Percentiles rank a stretch among this genome's conserved stretches.
Conservation (phyloP, 116 monocot genomes). For the Zostera marina region DNA sequence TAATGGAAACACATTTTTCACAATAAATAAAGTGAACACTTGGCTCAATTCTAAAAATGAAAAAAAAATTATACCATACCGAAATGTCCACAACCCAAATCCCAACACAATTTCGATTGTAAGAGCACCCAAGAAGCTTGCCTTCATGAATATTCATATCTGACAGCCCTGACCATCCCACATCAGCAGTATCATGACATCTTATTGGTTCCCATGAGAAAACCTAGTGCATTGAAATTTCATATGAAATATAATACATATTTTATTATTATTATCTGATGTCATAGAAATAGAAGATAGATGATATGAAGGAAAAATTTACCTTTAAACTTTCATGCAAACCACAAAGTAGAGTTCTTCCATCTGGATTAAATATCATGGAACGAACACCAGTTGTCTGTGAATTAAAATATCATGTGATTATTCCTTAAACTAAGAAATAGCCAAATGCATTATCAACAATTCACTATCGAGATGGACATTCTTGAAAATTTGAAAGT, state of each 20-base stretch:
- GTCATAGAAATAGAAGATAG: not conserved
- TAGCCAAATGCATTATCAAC: too few relatives aligned
- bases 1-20: not conserved
- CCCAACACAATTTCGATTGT: slow-evolving; percentile 99
- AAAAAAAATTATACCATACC: slow-evolving; percentile 20
- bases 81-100: slow-evolving; percentile 98
- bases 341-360: slow-evolving; percentile 90
- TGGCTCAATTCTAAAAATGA: not conserved
- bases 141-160: slow-evolving; percentile 93
- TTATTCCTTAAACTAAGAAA: too few relatives aligned
- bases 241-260: not conserved
- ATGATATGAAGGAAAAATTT: not conserved
- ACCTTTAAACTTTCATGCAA: slow-evolving; percentile 99
- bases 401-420: too few relatives aligned
- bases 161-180: slow-evolving; percentile 90
- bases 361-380: slow-evolving; percentile 95
- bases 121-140: slow-evolving; percentile 99
- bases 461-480: too few relatives aligned
- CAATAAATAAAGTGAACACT: not conserved
- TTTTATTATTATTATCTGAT: not conserved
- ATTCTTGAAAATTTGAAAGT: too few relatives aligned
- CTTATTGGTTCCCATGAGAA: slow-evolving; percentile 97
- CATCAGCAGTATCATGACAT: slow-evolving; percentile 90
- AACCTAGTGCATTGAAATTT: slow-evolving; percentile 27
- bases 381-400: slow-evolving; percentile 80